Evolutionary conservation across 1,139 yeast species (phyloP).

Genomic region (Groenewaldozyma auringiensis): DNA sequence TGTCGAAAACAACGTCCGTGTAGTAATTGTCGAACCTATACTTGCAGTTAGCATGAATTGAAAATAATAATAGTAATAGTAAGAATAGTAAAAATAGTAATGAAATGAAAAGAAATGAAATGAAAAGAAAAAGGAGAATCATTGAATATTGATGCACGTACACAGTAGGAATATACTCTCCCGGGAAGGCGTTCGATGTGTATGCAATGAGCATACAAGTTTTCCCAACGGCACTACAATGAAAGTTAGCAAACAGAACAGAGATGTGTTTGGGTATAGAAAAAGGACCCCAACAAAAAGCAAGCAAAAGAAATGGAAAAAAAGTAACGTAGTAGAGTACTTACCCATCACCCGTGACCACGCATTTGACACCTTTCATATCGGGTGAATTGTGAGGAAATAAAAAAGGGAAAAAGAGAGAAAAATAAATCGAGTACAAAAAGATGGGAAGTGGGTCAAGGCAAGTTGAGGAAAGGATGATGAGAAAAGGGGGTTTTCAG

Average conservation of each 20-base stretch:
- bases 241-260: conserved; percentile 9
- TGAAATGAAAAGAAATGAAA: background rate
- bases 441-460: no score
- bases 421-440: background rate
- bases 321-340: conserved; percentile 15
- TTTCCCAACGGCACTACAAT: conserved; percentile 81
- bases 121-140: background rate
- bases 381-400: conserved; percentile 1
- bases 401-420: background rate
- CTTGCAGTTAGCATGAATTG: background rate
- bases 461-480: no score
- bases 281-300: background rate
- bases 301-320: background rate
- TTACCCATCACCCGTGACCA: conserved; percentile 88
- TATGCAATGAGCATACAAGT: conserved; percentile 83
- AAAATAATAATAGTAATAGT: no score
- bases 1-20: conserved; percentile 78
- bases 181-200: conserved; percentile 90
- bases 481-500: no score
- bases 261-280: no score
- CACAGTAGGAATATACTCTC: conserved; percentile 91
- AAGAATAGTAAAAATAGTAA: background rate
- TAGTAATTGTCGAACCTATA: conserved; percentile 68
- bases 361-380: conserved; percentile 88
- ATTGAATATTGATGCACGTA: conserved; percentile 17